Base-by-base conservation (phyloP, 1,284 basidiomycete species). In the Ustilago tritici region DNA sequence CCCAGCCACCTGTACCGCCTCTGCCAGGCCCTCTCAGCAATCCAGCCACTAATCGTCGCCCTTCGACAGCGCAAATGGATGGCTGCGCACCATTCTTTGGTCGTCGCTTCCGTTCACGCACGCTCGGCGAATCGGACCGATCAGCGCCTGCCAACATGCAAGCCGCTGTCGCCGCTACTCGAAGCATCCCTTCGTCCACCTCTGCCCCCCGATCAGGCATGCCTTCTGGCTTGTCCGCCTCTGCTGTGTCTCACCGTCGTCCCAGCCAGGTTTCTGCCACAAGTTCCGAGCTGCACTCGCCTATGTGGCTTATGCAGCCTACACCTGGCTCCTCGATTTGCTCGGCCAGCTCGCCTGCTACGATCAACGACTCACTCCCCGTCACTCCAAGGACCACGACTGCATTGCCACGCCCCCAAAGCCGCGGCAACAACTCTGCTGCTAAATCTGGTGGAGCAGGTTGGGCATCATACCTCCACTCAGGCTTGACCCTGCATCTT, bases 401-500 rank as follows among this genome's bases (percentile, higher is more conserved):
- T 35, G 31, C 57, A 6, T 64, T 67, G n/a, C 65, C 68, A 12
- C 61, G 67, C 10, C 66, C 76, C 14, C 69, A 75, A 57, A 78
- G 73, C 56, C 71, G 65, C 3, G 69, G 65, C 14, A 64, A 36
- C 11, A 47, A 57, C 19, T 65, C 47, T 11, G 55, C 65, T 1
- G 56, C 52, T 34, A 72, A 65, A 38, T 4, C 56, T 3, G 64
- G 66, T 34, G 66, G 72, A 4, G 71, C 68, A 3, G 74, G 79
- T 4, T 83, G 82, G 82, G 81, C 82, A 0, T 79, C 78, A 11
- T 78, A 82, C 49, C 70, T 83, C 23, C 36, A 72, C 12, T 65
- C 77, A 12, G 82, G 82, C 12, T 38, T 83, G 35, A 82, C 71
- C 15, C 67, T 83, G 34, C 81, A 82, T 54, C 59, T 83, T 43